These are phyloP conservation scores for Monosporascus sp. DNA, from an alignment of 2,329 filamentous ascomycete genomes.

Conservation along the genomic window DNA sequence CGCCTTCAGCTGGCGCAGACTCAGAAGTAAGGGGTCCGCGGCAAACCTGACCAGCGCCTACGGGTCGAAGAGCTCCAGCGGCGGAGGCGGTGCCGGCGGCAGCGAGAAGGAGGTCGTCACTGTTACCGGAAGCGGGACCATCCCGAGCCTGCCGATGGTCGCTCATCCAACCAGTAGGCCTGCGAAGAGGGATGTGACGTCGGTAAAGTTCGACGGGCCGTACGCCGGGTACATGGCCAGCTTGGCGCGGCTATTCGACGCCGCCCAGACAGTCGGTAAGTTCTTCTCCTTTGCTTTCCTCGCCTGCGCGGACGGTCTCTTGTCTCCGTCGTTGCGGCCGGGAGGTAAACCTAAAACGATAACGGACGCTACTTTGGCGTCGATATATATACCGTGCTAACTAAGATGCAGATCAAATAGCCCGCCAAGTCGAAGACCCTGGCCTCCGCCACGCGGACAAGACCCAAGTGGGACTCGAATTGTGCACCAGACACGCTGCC, in stretches of 20 bases:
- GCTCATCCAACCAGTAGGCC: constrained; percentile 59
- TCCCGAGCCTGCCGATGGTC: constrained; percentile 77
- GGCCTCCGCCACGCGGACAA: constrained; percentile 86
- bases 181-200: constrained; percentile 64
- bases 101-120: constrained; percentile 40
- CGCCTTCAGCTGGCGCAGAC: constrained; percentile 81
- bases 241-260: constrained; percentile 85
- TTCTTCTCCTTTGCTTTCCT: constrained; percentile 9
- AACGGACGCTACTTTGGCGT: too few species aligned
- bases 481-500: constrained; percentile 86
- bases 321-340: too few species aligned
- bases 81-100: constrained; percentile 27
- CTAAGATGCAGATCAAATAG: constrained; percentile 71
- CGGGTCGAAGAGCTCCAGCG: constrained; percentile 36
- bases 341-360: too few species aligned
- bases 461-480: constrained; percentile 90
- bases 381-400: constrained; percentile 17
- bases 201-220: constrained; percentile 71
- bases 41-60: constrained; percentile 52
- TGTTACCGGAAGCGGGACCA: constrained; percentile 36
- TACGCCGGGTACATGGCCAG: constrained; percentile 89
- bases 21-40: constrained; percentile 83
- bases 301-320: neutral
- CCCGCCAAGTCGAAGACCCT: constrained; percentile 91
- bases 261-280: constrained; percentile 86